These are phyloP conservation scores for Xylariaceae sp. DNA, from an alignment of 2,329 filamentous ascomycete species.

Conservation along the genomic window DNA sequence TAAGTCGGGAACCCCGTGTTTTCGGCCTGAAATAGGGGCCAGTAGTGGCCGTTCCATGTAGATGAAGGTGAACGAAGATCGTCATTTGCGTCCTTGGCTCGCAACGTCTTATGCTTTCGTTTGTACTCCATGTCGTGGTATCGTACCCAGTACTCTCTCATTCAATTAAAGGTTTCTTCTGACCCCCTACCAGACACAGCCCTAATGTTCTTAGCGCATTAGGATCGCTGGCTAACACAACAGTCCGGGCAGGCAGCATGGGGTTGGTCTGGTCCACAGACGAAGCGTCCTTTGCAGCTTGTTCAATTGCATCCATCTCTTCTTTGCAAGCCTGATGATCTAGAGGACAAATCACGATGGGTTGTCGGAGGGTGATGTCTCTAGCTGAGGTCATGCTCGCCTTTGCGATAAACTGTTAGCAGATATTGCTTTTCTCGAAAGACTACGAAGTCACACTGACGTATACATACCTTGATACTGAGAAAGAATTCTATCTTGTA, in stretches of 20 bases:
- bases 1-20: background rate
- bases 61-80: background rate
- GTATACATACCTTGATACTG: conserved; percentile 72
- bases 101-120: background rate
- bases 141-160: conserved; percentile 31
- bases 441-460: background rate
- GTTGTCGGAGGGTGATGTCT: conserved; percentile 83
- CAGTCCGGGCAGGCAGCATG: conserved; percentile 79
- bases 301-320: conserved; percentile 97
- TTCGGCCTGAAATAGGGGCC: background rate
- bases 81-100: background rate
- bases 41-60: background rate
- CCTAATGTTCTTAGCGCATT: conserved; percentile 57
- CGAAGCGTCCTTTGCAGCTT: conserved; percentile 87
- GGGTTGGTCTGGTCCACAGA: conserved; percentile 85
- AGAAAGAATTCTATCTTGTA: conserved; percentile 99
- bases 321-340: conserved; percentile 95
- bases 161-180: conserved; percentile 62
- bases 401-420: conserved; percentile 41
- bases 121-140: background rate
- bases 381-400: conserved; percentile 80
- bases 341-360: conserved; percentile 91
- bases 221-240: conserved; percentile 72
- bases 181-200: conserved; percentile 56
- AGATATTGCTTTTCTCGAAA: background rate